phyloP scores from a whole-genome alignment of 2,329 filamentous ascomycete species.

The Cadophora sp. region DNA sequence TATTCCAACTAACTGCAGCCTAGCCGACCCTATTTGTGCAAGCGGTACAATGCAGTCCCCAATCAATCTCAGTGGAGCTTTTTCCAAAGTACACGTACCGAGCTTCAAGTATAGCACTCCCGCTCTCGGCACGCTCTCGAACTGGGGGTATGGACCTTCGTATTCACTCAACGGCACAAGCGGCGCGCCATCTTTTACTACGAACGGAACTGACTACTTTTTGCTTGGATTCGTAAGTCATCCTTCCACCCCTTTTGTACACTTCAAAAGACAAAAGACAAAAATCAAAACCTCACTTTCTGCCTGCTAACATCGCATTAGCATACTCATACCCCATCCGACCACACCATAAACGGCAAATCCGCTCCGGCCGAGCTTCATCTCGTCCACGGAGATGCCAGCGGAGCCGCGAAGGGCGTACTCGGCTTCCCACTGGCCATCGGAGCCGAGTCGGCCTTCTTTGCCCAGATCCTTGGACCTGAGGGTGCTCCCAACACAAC shows the following conservation, averaged over 20 bases:
- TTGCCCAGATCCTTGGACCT: conserved; percentile 7
- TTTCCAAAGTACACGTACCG: conserved; percentile 5
- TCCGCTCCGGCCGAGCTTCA: conserved; percentile 15
- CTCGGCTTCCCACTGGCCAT: conserved; percentile 15
- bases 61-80: conserved; percentile 7
- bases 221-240: conserved; percentile 15
- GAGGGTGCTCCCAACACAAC: background rate
- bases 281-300: no score
- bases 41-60: conserved; percentile 16
- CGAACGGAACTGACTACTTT: conserved; percentile 13
- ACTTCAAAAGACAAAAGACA: no score
- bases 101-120: background rate
- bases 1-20: background rate
- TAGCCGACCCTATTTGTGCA: conserved; percentile 15
- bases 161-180: conserved; percentile 15
- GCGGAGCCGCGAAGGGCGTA: conserved; percentile 9
- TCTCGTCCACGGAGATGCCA: conserved; percentile 17
- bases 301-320: background rate
- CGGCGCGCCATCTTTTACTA: conserved; percentile 16
- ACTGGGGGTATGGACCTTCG: conserved; percentile 19
- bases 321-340: conserved; percentile 21
- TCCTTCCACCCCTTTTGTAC: background rate
- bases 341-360: conserved; percentile 14
- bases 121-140: conserved; percentile 9
- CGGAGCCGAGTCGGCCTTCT: conserved; percentile 6